Evolutionary conservation across 345 rosid genomes (phyloP), one percentile per base, ranked within the genome.

Genomic region (Draba incana): DNA sequence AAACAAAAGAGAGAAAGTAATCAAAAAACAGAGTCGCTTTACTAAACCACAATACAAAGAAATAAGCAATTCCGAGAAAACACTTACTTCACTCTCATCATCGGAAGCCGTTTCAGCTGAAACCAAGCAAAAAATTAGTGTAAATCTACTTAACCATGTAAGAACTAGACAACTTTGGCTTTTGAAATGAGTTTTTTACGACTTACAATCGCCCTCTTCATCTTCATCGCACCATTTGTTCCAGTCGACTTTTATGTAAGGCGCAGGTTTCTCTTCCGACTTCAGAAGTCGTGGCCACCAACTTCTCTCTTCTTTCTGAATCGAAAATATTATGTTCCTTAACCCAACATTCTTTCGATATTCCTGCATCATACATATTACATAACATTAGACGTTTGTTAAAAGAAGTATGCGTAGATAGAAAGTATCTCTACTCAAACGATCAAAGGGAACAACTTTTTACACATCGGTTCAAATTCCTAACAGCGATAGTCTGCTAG

Each of bases 221-320:
- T 94, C 97, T 78, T 94, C 99, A 60, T 94, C 99, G n/a, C 95
- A 87, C 99, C 99, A 94, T 77, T 82, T 94, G 71, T 91, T 94
- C 97, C 97, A 94, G 77, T 94, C 97, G 51, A 94, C 97, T 85
- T 91, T 94, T 46, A 94, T 85, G 81, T 94, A 94, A 66, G 99
- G 99, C 5, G 99, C 99, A 28, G 99, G 96, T 69, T 91, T 94
- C 77, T 78, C 92, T 71, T 87, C 96, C 1, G 93, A 77, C 75
- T 87, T 85, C 47, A 94, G 74, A 5, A 94, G 75, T 65, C 97
- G 83, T 80, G 86, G 81, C 99, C 99, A 94, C 99, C 99, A 94
- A 35, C 85, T 83, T 73, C 77, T 91, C 78, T 94, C 91, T 72
- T 87, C 88, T 75, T 94, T 94, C 80, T 81, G 87, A 75, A 91